Evolutionary conservation across 306 rosid species (phyloP).

Genomic region (Alnus rubra): DNA sequence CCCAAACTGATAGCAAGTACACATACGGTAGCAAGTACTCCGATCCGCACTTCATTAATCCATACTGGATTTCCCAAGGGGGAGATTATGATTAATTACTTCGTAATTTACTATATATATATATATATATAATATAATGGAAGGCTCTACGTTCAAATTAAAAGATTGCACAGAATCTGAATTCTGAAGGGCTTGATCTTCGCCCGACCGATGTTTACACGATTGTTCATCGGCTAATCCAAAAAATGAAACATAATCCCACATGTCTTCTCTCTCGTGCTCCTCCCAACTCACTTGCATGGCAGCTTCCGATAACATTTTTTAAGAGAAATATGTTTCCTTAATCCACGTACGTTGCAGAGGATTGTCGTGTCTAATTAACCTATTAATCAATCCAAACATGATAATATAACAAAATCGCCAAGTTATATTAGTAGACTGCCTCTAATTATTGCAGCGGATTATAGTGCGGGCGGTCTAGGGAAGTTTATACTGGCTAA

Average conservation of each 20-base stretch:
- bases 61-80: background rate
- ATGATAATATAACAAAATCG: background rate
- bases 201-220: conserved; percentile 20
- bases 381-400: background rate
- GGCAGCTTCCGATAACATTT: conserved; percentile 1
- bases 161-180: conserved; percentile 23
- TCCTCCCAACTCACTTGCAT: conserved; percentile 28
- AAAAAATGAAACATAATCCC: conserved; percentile 31
- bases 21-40: background rate
- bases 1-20: background rate
- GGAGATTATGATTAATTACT: no score
- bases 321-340: background rate
- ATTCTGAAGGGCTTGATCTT: conserved; percentile 12
- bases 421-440: background rate
- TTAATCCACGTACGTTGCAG: background rate
- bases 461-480: background rate
- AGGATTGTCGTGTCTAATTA: background rate
- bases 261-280: conserved; percentile 43
- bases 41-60: background rate
- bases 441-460: background rate
- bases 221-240: conserved; percentile 12
- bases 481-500: background rate
- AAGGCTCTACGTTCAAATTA: conserved; percentile 18
- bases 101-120: no score
- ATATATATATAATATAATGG: no score